Evolutionary conservation across 169 alveolate genomes (phyloP).

Genomic region (Pseudocohnilembus persalinus): DNA sequence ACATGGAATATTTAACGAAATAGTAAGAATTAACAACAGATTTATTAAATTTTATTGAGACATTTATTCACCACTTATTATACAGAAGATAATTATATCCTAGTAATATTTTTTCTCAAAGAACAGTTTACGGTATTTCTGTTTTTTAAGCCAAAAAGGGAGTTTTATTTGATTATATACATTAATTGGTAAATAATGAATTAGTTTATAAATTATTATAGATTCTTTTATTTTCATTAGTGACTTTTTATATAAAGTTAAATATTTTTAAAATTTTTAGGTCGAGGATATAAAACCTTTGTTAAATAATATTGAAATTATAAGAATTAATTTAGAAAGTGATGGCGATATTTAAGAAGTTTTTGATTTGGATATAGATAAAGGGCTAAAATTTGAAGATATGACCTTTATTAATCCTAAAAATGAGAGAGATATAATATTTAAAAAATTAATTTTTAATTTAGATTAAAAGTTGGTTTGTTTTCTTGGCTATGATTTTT

Average conservation of each 20-base stretch:
- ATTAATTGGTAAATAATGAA: not conserved
- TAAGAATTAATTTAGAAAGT: not conserved
- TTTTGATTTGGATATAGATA: not conserved
- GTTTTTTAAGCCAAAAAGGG: not conserved
- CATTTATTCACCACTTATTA: not conserved
- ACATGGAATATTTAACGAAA: not conserved
- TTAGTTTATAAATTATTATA: not conserved
- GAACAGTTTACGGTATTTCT: not conserved
- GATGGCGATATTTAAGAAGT: not conserved
- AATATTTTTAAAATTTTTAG: not conserved
- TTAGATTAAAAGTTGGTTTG: not conserved
- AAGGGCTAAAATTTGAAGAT: not conserved
- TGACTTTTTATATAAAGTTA: no score
- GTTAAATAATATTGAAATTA: no score
- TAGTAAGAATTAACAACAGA: not conserved
- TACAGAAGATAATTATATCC: not conserved
- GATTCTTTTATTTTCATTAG: no score
- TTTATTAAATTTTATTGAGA: not conserved
- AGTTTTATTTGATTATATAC: not conserved
- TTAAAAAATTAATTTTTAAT: no score
- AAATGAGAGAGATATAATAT: not conserved
- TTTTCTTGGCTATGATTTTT: not conserved
- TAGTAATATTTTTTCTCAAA: not conserved
- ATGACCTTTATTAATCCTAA: not conserved
- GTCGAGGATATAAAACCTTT: not conserved